A percentile compares a stretch with the other conserved stretches of the same genome.
Conservation (phyloP, 1,139 yeast genomes). For the Yamadazyma conglobata region DNA sequence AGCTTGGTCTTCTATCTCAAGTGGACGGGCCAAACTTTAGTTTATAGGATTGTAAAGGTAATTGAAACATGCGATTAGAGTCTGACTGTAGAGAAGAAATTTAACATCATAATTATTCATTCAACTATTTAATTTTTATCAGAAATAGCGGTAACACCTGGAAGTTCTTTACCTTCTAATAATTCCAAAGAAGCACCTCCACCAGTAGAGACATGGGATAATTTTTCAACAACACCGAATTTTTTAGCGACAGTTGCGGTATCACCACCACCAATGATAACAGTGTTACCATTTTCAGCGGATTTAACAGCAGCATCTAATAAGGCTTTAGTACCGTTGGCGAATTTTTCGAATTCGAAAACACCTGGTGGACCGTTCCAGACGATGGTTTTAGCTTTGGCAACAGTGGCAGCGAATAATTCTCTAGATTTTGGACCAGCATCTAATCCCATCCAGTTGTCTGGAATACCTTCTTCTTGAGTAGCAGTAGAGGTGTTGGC, state of each 20-base stretch:
- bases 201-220: constrained; percentile 97
- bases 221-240: constrained; percentile 89
- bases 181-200: constrained; percentile 99
- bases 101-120: neutral
- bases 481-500: constrained; percentile 81
- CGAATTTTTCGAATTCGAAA: constrained; percentile 88
- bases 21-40: constrained; percentile 34
- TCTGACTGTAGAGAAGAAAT: constrained; percentile 3
- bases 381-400: constrained; percentile 91
- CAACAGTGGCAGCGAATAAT: constrained; percentile 74
- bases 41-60: neutral
- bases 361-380: constrained; percentile 99
- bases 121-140: constrained; percentile 7
- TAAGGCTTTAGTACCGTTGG: constrained; percentile 84
- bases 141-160: constrained; percentile 85
- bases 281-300: constrained; percentile 85
- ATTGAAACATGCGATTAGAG: neutral
- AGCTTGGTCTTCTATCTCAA: constrained; percentile 55
- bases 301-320: constrained; percentile 85
- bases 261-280: constrained; percentile 99
- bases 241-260: constrained; percentile 98
- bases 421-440: constrained; percentile 83
- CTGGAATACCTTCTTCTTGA: constrained; percentile 86
- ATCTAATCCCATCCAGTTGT: constrained; percentile 91
- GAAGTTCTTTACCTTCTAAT: constrained; percentile 95